Conservation (phyloP, 1,284 basidiomycete genomes). For the Tetrapyrgos nigripes region DNA sequence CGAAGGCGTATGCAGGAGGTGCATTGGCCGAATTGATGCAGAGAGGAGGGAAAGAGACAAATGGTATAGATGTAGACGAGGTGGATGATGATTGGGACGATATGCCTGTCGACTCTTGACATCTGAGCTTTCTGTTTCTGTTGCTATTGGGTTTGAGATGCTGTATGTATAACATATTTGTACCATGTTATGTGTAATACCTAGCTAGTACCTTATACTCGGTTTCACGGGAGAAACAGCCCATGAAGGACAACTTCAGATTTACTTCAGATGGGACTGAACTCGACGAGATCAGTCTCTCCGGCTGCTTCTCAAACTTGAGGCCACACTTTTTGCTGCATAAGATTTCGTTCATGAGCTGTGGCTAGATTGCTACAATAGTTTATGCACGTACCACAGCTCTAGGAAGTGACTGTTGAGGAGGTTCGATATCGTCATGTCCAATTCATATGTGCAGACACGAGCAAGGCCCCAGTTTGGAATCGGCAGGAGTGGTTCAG, state of each 20-base stretch:
- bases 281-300: slow-evolving; percentile 18
- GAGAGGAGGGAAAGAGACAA: slow-evolving; percentile 30
- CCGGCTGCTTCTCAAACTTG: slow-evolving; percentile 13
- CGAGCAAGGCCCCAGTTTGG: slow-evolving; percentile 32
- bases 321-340: slow-evolving; percentile 12
- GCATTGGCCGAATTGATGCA: slow-evolving; percentile 31
- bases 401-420: slow-evolving; percentile 9
- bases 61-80: slow-evolving; percentile 21
- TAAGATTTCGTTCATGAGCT: not conserved
- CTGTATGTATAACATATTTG: slow-evolving; percentile 1
- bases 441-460: slow-evolving; percentile 32
- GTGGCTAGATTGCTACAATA: not conserved
- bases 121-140: slow-evolving; percentile 5
- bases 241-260: not conserved
- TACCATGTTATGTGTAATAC: not conserved
- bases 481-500: slow-evolving; percentile 29
- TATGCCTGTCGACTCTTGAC: slow-evolving; percentile 23
- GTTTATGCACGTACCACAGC: slow-evolving; percentile 5
- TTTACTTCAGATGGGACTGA: slow-evolving; percentile 4
- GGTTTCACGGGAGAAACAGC: not conserved
- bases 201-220: not conserved
- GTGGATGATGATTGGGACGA: slow-evolving; percentile 38
- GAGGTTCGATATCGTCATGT: slow-evolving; percentile 31
- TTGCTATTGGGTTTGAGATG: slow-evolving; percentile 4
- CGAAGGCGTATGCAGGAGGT: not conserved